Conservation (phyloP, 1,284 basidiomycete species). For the Golubevia sp. region DNA sequence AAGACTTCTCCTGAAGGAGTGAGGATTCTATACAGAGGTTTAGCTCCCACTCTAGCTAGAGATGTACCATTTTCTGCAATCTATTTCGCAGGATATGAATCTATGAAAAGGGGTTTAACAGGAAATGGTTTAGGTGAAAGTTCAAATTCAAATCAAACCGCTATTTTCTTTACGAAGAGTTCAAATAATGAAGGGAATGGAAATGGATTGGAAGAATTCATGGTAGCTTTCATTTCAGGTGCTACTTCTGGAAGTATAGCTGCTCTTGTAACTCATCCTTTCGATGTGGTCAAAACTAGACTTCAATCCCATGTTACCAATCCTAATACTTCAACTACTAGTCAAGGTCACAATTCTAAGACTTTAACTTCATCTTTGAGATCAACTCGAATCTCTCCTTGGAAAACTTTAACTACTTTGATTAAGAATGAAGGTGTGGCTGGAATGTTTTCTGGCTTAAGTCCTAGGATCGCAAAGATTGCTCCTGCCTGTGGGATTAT, state of each 20-base stretch:
- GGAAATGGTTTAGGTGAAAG: not conserved
- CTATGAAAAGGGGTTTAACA: conserved; percentile 32
- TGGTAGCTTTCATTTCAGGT: conserved; percentile 61
- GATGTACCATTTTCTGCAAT: conserved; percentile 96
- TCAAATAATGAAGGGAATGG: too few relatives aligned
- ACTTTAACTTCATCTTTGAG: not conserved
- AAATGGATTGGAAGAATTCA: conserved; percentile 10
- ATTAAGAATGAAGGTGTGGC: conserved; percentile 75
- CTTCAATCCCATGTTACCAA: conserved; percentile 67
- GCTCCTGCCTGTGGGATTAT: conserved; percentile 98
- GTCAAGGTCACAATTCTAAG: not conserved
- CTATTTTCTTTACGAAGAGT: too few relatives aligned
- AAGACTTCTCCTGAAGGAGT: conserved; percentile 65
- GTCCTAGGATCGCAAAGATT: conserved; percentile 90
- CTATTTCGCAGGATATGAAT: conserved; percentile 72
- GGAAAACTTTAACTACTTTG: conserved; percentile 70
- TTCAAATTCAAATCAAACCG: too few relatives aligned
- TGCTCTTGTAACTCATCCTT: conserved; percentile 88
- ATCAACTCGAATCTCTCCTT: conserved; percentile 69
- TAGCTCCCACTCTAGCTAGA: conserved; percentile 89
- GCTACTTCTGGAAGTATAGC: conserved; percentile 66
- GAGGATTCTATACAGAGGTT: conserved; percentile 81
- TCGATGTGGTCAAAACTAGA: conserved; percentile 94
- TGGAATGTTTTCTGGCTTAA: conserved; percentile 82
- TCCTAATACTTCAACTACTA: conserved; percentile 11